Percentiles rank a stretch among this genome's conserved stretches.
Evolutionary conservation across 345 rosid species (phyloP).

Genomic region (Boechera divaricarpa): DNA sequence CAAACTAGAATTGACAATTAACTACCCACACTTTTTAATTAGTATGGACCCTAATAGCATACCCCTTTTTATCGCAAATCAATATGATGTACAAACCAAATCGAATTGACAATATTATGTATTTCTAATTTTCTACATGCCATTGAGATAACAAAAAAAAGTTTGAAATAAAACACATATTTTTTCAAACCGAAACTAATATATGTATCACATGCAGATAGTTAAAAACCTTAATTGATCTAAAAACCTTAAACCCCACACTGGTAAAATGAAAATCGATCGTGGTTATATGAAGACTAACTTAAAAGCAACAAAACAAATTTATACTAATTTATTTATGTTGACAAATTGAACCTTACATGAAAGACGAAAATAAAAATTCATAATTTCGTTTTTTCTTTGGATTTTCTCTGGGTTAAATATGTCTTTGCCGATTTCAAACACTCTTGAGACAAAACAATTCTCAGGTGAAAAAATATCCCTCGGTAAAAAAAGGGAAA

Average conservation of each 20-base stretch:
- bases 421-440: conserved; percentile 33
- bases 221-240: background rate
- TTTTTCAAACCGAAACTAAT: too few species aligned
- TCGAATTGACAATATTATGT: background rate
- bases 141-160: background rate
- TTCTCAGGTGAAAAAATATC: conserved; percentile 41
- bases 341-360: conserved; percentile 32
- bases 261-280: too few species aligned
- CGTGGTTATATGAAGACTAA: too few species aligned
- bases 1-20: background rate
- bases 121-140: background rate
- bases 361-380: conserved; percentile 33
- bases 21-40: background rate
- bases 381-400: conserved; percentile 37
- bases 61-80: background rate
- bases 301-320: background rate
- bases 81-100: background rate
- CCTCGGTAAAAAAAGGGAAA: conserved; percentile 16
- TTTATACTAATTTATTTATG: conserved; percentile 26
- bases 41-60: background rate
- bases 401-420: conserved; percentile 29
- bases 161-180: too few species aligned
- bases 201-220: background rate
- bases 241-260: too few species aligned
- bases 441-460: conserved; percentile 36